phyloP scores from a whole-genome alignment of 1,284 basidiomycete species.

The Rhodotorula glutinis region DNA sequence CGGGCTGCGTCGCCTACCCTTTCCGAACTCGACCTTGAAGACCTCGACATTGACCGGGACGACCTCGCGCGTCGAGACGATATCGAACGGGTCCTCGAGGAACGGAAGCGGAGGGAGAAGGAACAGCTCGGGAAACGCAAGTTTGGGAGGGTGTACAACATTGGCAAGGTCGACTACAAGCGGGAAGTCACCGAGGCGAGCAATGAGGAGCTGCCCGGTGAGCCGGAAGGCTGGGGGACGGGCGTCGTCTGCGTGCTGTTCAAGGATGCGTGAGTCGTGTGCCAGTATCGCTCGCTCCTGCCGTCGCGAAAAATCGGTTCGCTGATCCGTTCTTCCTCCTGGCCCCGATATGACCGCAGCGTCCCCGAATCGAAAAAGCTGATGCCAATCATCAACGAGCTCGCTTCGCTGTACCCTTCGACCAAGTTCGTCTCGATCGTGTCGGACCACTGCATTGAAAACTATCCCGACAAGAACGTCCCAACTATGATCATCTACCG shows the following conservation, averaged over 20 bases:
- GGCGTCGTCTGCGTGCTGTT: conserved; percentile 85
- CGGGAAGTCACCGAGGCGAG: conserved; percentile 92
- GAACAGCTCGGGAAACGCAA: conserved; percentile 62
- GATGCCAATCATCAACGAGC: conserved; percentile 64
- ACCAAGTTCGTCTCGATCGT: conserved; percentile 96
- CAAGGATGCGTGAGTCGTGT: conserved; percentile 70
- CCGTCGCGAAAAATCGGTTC: neutral
- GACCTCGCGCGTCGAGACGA: conserved; percentile 60
- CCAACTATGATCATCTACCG: conserved; percentile 92
- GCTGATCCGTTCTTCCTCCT: neutral
- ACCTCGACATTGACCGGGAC: conserved; percentile 65
- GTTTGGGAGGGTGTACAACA: conserved; percentile 82
- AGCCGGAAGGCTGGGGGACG: conserved; percentile 65
- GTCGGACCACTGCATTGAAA: conserved; percentile 90
- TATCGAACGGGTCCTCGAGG: conserved; percentile 65
- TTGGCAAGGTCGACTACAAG: conserved; percentile 89
- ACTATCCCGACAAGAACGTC: conserved; percentile 85
- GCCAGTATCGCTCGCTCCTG: neutral
- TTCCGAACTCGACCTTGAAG: conserved; percentile 58
- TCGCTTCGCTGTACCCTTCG: conserved; percentile 78
- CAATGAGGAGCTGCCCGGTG: conserved; percentile 64
- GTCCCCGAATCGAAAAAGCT: conserved; percentile 74
- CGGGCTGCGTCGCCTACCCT: conserved; percentile 31
- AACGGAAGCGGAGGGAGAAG: conserved; percentile 66
- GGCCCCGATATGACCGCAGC: conserved; percentile 51